Evolutionary conservation across 2,329 filamentous ascomycete genomes (phyloP).

Genomic region (Microascus cirrosus): DNA sequence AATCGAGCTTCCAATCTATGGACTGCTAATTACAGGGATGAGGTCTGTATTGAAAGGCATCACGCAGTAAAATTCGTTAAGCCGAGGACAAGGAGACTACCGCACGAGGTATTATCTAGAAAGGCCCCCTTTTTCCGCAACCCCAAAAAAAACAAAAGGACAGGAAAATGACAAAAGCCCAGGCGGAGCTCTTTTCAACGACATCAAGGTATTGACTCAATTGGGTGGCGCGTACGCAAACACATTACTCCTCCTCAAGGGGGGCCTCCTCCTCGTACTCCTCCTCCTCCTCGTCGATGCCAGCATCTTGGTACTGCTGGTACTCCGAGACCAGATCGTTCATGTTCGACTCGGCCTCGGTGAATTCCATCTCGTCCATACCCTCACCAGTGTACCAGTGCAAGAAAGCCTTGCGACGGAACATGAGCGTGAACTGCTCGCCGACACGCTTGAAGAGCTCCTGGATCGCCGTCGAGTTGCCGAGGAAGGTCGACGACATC

Average conservation of each 20-base stretch:
- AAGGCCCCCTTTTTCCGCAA: conserved; percentile 15
- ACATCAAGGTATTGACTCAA: neutral
- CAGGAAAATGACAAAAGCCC: conserved; percentile 2
- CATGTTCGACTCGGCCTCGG: conserved; percentile 99
- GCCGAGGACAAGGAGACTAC: conserved; percentile 8
- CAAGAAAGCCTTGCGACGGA: conserved; percentile 99
- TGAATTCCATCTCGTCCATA: conserved; percentile 99
- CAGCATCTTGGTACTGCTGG: conserved; percentile 99
- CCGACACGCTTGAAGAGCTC: conserved; percentile 99
- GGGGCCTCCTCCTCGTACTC: conserved; percentile 83
- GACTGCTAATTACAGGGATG: conserved; percentile 6
- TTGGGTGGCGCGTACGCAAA: neutral
- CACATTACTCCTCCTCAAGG: conserved; percentile 54
- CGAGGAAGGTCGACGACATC: conserved; percentile 99
- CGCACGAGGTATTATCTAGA: conserved; percentile 26
- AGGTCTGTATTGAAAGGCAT: conserved; percentile 7
- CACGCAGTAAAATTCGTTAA: conserved; percentile 7
- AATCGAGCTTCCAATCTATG: conserved; percentile 3
- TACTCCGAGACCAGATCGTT: conserved; percentile 99
- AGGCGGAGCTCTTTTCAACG: neutral
- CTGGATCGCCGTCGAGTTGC: conserved; percentile 99
- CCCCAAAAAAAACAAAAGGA: conserved; percentile 12
- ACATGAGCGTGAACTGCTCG: conserved; percentile 99
- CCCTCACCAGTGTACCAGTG: conserved; percentile 99
- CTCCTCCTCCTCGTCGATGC: conserved; percentile 93